Base-by-base conservation (phyloP, 2,329 filamentous ascomycete genomes). In the Aspergillus novoparasiticus region DNA sequence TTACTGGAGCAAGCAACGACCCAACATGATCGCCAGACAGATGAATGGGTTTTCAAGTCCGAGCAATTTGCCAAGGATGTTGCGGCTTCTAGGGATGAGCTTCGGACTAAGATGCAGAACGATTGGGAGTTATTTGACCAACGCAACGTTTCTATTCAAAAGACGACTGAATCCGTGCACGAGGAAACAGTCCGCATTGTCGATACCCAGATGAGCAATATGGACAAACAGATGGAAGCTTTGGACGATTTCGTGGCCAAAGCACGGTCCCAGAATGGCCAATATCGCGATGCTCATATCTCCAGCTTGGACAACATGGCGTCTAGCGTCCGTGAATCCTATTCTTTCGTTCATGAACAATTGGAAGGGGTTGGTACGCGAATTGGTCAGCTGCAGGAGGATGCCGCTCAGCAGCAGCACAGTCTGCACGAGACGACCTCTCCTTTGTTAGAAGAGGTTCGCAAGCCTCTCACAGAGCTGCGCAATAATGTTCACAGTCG, bases 101-200 rank as follows among this genome's bases (percentile, higher is more conserved):
- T 98, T 70, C 96, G 95, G 82, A 86, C 82, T 4, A 93, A 89
- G 80, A 86, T 98, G 75, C 90, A 95, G 79, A 87, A 91, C 60
- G 94, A 97, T 75, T 97, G 94, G 90, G 88, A 87, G 65, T 88
- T 82, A 34, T 92, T 94, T 43, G 91, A 92, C 70, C 85, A 90
- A 62, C 90, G 92, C 72, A 96, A 93, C 71, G 88, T 85, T n/a
- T 89, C 90, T 6, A 94, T 99, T 70, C 92, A 94, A 69, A 85
- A 86, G 9, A 91, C 91, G 0, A 94, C 94, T 0, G 90, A 91
- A 70, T 92, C 92, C 2, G 93, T 98, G 1, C 94, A 99, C 69
- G 90, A 91, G 39, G 91, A 96, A 78, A 97, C 94, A 0, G 88
- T 97, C 34, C 89, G 90, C 8, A 94, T 96, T 62, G 94, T 98